Percentiles rank a stretch among this genome's conserved stretches.
Conservation (phyloP, 2,329 filamentous ascomycete species). For the Pseudogymnoascus destructans region DNA sequence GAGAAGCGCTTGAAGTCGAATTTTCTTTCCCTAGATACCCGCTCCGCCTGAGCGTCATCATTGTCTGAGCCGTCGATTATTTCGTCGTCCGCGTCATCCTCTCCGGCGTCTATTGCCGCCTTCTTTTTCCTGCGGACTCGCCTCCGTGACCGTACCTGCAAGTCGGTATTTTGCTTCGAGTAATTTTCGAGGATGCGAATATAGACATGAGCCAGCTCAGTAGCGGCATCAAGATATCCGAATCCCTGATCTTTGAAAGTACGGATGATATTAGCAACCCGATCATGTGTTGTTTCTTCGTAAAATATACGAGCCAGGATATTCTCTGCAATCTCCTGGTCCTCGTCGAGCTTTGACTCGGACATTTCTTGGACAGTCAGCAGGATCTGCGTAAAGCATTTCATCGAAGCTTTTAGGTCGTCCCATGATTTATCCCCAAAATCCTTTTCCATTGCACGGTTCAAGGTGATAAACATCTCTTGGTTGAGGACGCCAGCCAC, state of each 20-base stretch:
- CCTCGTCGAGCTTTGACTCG: conserved; percentile 71
- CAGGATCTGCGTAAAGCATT: conserved; percentile 88
- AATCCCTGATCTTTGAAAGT: conserved; percentile 92
- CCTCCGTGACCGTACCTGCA: conserved; percentile 78
- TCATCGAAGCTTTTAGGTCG: conserved; percentile 76
- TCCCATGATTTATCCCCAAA: conserved; percentile 78
- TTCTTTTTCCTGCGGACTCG: conserved; percentile 62
- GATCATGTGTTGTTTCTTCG: conserved; percentile 86
- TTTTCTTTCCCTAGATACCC: conserved; percentile 66
- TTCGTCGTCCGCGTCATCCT: conserved; percentile 33
- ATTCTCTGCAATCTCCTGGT: conserved; percentile 95
- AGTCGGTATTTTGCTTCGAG: conserved; percentile 84
- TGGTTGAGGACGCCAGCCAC: conserved; percentile 86
- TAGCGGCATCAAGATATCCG: conserved; percentile 82
- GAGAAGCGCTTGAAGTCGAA: conserved; percentile 87
- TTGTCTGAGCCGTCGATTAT: conserved; percentile 58
- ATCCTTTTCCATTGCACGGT: conserved; percentile 65
- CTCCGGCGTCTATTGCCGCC: conserved; percentile 36
- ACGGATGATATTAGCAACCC: conserved; percentile 64
- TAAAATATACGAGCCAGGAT: conserved; percentile 97
- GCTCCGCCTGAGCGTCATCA: conserved; percentile 58
- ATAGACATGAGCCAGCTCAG: conserved; percentile 84
- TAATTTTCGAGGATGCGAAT: conserved; percentile 84
- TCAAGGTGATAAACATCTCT: conserved; percentile 84
- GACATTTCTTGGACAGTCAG: conserved; percentile 89